Conservation (phyloP, 164 flowering plant species). For the Houttuynia cordata region DNA sequence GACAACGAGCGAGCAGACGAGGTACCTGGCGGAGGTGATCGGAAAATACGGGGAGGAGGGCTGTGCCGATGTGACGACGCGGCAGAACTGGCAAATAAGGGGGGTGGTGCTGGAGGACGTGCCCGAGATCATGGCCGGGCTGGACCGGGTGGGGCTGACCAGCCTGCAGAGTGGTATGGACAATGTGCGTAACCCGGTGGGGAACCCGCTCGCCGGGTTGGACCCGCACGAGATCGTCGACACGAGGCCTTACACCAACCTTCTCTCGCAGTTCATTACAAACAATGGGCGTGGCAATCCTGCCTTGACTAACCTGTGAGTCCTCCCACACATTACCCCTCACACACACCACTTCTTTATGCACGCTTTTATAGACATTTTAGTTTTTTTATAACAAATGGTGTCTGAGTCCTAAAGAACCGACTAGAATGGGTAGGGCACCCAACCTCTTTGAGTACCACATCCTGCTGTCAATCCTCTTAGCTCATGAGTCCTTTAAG, state of each 20-base stretch:
- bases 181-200: slow-evolving; percentile 92
- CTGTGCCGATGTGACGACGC: slow-evolving; percentile 85
- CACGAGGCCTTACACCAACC: slow-evolving; percentile 69
- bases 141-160: slow-evolving; percentile 65
- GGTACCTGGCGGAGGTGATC: slow-evolving; percentile 73
- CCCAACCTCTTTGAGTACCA: too few relatives aligned
- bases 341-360: too few relatives aligned
- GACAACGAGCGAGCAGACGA: slow-evolving; percentile 73
- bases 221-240: slow-evolving; percentile 83
- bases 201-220: slow-evolving; percentile 89
- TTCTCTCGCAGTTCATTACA: slow-evolving; percentile 67
- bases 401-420: too few relatives aligned
- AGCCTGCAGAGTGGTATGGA: slow-evolving; percentile 99
- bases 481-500: too few relatives aligned
- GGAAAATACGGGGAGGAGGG: slow-evolving; percentile 75
- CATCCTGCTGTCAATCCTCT: too few relatives aligned
- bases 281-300: slow-evolving; percentile 71
- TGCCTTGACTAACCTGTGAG: slow-evolving; percentile 68
- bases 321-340: too few relatives aligned
- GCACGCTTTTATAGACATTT: too few relatives aligned
- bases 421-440: too few relatives aligned
- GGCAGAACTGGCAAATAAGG: slow-evolving; percentile 97
- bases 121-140: slow-evolving; percentile 73
- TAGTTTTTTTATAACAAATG: too few relatives aligned
- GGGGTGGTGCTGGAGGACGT: slow-evolving; percentile 81